Conservation (phyloP, 495 filamentous ascomycete genomes). For the Choiromyces venosus region DNA sequence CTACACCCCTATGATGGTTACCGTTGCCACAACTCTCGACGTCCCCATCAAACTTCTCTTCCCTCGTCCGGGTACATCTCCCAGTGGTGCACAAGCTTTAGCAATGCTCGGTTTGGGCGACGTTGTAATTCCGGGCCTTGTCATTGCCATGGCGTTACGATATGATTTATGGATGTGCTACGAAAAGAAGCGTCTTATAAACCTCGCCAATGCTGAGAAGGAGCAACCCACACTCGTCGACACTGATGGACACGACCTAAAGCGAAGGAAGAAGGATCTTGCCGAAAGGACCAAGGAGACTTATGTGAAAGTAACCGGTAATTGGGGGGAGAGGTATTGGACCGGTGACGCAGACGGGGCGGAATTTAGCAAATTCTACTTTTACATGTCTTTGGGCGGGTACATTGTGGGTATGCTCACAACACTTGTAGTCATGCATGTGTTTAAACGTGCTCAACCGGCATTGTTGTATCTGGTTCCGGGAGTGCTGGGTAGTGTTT, state of each 20-base stretch:
- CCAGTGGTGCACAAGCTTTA: conserved; percentile 44
- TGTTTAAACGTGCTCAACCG: conserved; percentile 77
- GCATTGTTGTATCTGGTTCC: conserved; percentile 92
- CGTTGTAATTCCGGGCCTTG: conserved; percentile 88
- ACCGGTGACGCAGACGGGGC: conserved; percentile 46
- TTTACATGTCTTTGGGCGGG: conserved; percentile 69
- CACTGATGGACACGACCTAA: conserved; percentile 43
- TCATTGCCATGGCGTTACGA: conserved; percentile 78
- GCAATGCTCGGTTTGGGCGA: conserved; percentile 93
- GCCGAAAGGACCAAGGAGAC: conserved; percentile 39
- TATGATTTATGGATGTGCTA: conserved; percentile 65
- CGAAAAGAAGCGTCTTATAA: conserved; percentile 23
- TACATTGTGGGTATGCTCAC: conserved; percentile 74
- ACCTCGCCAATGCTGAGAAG: conserved; percentile 25
- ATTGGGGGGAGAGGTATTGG: conserved; percentile 88
- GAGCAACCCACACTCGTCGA: conserved; percentile 24
- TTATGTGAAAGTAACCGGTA: conserved; percentile 55
- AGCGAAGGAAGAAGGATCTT: conserved; percentile 34
- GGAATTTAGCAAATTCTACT: conserved; percentile 79
- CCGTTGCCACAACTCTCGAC: conserved; percentile 83
- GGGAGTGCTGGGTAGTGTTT: conserved; percentile 67
- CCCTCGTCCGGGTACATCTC: conserved; percentile 52
- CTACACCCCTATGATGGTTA: conserved; percentile 94
- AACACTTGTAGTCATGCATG: conserved; percentile 70
- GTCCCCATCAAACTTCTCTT: conserved; percentile 92